These are phyloP conservation scores for Cutaneotrichosporon curvatum DNA, from an alignment of 1,284 basidiomycete genomes.

Conservation along the genomic window DNA sequence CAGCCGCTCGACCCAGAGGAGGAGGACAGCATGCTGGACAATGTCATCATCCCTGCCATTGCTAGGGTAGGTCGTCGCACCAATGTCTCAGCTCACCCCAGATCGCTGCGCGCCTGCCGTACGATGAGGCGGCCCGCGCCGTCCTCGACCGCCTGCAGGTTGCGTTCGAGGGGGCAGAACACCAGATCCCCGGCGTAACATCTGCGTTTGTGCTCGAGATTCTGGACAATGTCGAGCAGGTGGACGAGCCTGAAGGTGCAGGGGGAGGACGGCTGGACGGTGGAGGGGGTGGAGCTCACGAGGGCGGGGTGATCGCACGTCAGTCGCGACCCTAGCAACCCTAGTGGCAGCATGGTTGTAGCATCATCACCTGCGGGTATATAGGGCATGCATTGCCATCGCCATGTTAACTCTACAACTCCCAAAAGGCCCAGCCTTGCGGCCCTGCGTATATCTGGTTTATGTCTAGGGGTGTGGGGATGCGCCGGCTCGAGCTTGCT, in stretches of 20 bases:
- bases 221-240: conserved; percentile 49
- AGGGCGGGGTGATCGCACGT: no score
- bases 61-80: conserved; percentile 61
- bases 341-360: no score
- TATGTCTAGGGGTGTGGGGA: no score
- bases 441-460: no score
- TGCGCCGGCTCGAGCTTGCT: no score
- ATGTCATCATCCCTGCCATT: conserved; percentile 87
- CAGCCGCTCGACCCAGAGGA: conserved; percentile 55
- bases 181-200: conserved; percentile 54
- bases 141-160: conserved; percentile 74
- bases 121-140: conserved; percentile 74
- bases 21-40: conserved; percentile 83
- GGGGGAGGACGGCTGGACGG: no score
- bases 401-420: no score
- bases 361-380: no score
- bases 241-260: conserved; percentile 40
- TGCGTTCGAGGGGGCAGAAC: conserved; percentile 85
- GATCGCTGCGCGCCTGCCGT: conserved; percentile 81
- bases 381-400: no score
- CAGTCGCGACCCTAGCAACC: no score
- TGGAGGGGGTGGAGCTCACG: no score
- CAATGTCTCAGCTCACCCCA: conserved; percentile 37
- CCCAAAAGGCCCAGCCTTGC: no score
- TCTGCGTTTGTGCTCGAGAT: conserved; percentile 49